Evolutionary conservation across 352 stramenopile genomes (phyloP).

Genomic region (Globisporangium sylvaticum): DNA sequence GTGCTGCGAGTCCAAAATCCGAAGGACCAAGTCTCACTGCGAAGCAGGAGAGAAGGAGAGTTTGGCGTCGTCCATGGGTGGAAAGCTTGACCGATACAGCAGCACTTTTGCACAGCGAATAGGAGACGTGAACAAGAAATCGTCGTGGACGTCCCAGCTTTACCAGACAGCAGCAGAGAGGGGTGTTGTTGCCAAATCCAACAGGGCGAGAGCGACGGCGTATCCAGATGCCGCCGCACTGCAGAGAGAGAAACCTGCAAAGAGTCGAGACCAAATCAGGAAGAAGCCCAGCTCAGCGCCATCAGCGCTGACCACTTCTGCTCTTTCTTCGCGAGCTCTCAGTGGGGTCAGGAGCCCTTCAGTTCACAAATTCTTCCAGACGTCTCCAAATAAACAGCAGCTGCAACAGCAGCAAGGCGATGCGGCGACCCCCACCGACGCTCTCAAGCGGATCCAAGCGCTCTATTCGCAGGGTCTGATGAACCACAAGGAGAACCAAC

Average conservation of each 20-base stretch:
- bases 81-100: not conserved
- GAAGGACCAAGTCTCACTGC: slow-evolving; percentile 3
- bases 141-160: not conserved
- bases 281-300: slow-evolving; percentile 7
- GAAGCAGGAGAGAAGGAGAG: not conserved
- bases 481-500: slow-evolving; percentile 47
- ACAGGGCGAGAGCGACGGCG: not conserved
- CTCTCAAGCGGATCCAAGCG: slow-evolving; percentile 35
- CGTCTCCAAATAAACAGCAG: not conserved
- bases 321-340: not conserved
- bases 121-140: not conserved
- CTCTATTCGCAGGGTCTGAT: slow-evolving; percentile 61
- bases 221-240: not conserved
- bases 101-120: not conserved
- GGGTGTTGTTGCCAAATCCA: not conserved
- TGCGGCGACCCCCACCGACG: slow-evolving; percentile 2
- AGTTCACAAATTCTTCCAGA: not conserved
- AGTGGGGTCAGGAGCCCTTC: not conserved
- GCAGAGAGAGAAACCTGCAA: not conserved
- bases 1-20: not conserved
- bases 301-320: not conserved
- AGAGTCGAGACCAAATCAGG: not conserved
- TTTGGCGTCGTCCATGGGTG: not conserved
- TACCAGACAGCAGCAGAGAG: not conserved
- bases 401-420: not conserved